These are phyloP conservation scores for Calocybe indica DNA, from an alignment of 768 basidiomycete species.

Conservation along the genomic window DNA sequence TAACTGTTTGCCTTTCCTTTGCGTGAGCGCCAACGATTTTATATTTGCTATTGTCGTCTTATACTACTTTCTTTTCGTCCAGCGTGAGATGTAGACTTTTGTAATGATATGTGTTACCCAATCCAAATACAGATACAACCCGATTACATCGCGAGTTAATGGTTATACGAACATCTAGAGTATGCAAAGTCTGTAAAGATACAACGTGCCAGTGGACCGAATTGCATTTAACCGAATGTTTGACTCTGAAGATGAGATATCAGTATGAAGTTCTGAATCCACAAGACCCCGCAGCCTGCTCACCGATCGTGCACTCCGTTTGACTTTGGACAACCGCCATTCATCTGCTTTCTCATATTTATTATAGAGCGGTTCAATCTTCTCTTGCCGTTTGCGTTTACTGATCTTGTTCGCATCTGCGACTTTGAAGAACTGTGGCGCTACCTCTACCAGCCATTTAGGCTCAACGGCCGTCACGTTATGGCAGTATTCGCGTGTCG, in stretches of 20 bases:
- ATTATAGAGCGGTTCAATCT: slow-evolving; percentile 94
- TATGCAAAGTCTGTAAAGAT: slow-evolving; percentile 6
- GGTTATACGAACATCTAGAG: slow-evolving; percentile 2
- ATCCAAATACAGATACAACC: too few species aligned
- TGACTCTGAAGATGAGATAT: slow-evolving; percentile 52
- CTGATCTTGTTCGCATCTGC: slow-evolving; percentile 97
- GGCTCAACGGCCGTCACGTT: slow-evolving; percentile 95
- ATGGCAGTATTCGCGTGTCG: slow-evolving; percentile 92
- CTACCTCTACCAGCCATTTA: slow-evolving; percentile 97
- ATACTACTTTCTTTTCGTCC: too few species aligned
- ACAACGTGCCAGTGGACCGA: slow-evolving; percentile 8
- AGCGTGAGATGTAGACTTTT: too few species aligned
- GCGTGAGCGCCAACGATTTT: too few species aligned
- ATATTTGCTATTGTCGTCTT: too few species aligned
- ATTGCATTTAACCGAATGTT: slow-evolving; percentile 68
- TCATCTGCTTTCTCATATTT: slow-evolving; percentile 93
- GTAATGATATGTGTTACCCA: too few species aligned
- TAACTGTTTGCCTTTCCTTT: slow-evolving; percentile 2
- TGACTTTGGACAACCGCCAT: slow-evolving; percentile 92
- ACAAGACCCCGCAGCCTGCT: slow-evolving; percentile 11
- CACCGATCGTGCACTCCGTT: slow-evolving; percentile 83
- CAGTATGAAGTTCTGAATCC: slow-evolving; percentile 8
- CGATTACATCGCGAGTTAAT: too few species aligned
- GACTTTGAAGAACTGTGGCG: slow-evolving; percentile 98
- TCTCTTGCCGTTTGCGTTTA: slow-evolving; percentile 92